Evolutionary conservation across 2,329 filamentous ascomycete species (phyloP).

Genomic region (Pyrenophora graminea): DNA sequence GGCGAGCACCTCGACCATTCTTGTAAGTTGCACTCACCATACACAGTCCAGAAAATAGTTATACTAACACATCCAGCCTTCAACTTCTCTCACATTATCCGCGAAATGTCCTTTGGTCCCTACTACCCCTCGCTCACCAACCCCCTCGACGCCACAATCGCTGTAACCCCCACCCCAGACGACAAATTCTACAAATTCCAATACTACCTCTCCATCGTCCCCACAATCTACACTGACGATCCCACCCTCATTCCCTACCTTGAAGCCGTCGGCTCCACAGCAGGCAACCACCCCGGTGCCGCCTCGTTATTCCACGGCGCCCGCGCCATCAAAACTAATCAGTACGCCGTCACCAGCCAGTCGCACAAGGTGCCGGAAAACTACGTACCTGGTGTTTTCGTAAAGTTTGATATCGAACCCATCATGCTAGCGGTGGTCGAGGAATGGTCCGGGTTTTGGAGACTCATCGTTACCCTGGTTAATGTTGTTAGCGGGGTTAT

Average conservation of each 20-base stretch:
- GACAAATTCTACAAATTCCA: constrained; percentile 93
- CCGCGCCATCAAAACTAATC: constrained; percentile 84
- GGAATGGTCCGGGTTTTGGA: constrained; percentile 73
- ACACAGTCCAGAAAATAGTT: background rate
- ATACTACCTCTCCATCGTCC: constrained; percentile 94
- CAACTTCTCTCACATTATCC: constrained; percentile 97
- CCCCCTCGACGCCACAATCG: constrained; percentile 89
- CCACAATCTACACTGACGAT: constrained; percentile 78
- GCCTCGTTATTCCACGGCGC: constrained; percentile 41
- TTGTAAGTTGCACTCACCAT: constrained; percentile 57
- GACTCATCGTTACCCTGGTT: constrained; percentile 78
- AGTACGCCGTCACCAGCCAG: constrained; percentile 96
- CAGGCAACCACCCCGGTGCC: constrained; percentile 35
- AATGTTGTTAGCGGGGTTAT: constrained; percentile 91
- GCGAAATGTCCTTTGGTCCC: constrained; percentile 94
- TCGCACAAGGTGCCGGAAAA: constrained; percentile 70
- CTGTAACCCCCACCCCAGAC: constrained; percentile 76
- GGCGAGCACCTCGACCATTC: constrained; percentile 80
- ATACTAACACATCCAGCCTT: constrained; percentile 63
- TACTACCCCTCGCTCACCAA: constrained; percentile 94
- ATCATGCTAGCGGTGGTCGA: constrained; percentile 86
- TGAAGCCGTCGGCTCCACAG: constrained; percentile 40
- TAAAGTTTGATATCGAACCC: constrained; percentile 99
- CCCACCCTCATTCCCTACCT: constrained; percentile 54
- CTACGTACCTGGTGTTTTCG: constrained; percentile 84